A percentile compares a stretch with the other conserved stretches of the same genome.
phyloP scores from a whole-genome alignment of 352 stramenopile genomes.

The Phytopythium chamaehyphon region DNA sequence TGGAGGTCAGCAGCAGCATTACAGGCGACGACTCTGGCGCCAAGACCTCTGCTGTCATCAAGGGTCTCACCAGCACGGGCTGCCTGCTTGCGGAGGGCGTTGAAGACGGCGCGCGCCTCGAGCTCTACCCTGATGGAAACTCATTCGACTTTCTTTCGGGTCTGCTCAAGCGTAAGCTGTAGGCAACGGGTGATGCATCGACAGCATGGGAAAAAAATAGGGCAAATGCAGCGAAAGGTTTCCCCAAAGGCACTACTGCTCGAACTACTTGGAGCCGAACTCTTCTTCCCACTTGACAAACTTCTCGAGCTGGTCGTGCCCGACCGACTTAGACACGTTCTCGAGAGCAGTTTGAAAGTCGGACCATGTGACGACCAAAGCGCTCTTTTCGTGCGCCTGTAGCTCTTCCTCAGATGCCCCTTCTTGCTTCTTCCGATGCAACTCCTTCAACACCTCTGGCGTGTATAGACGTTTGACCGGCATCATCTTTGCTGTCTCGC shows the following conservation, averaged over 20 bases:
- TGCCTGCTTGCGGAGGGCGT: constrained; percentile 69
- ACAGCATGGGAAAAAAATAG: too few species aligned
- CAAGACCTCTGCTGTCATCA: constrained; percentile 59
- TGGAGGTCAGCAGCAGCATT: constrained; percentile 58
- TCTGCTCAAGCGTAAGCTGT: constrained; percentile 85
- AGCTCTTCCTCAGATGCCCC: constrained; percentile 32
- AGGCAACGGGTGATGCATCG: constrained; percentile 3
- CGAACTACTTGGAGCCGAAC: constrained; percentile 76
- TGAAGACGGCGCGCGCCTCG: constrained; percentile 50
- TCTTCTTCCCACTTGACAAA: constrained; percentile 78
- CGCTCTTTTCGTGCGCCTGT: constrained; percentile 44
- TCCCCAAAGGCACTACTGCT: neutral
- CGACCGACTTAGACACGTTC: constrained; percentile 84
- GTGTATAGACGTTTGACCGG: constrained; percentile 78
- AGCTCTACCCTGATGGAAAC: constrained; percentile 89
- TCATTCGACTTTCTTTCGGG: constrained; percentile 88
- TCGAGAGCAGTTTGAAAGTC: constrained; percentile 59
- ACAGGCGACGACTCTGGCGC: constrained; percentile 31
- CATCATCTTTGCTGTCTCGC: constrained; percentile 76
- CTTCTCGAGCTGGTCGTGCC: constrained; percentile 64
- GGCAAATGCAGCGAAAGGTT: constrained; percentile 4
- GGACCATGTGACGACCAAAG: constrained; percentile 55
- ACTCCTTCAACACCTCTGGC: constrained; percentile 42
- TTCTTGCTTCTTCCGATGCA: constrained; percentile 45
- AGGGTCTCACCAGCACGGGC: constrained; percentile 71